These are phyloP conservation scores for Venturia nashicola DNA, from an alignment of 2,329 filamentous ascomycete genomes.

Conservation along the genomic window DNA sequence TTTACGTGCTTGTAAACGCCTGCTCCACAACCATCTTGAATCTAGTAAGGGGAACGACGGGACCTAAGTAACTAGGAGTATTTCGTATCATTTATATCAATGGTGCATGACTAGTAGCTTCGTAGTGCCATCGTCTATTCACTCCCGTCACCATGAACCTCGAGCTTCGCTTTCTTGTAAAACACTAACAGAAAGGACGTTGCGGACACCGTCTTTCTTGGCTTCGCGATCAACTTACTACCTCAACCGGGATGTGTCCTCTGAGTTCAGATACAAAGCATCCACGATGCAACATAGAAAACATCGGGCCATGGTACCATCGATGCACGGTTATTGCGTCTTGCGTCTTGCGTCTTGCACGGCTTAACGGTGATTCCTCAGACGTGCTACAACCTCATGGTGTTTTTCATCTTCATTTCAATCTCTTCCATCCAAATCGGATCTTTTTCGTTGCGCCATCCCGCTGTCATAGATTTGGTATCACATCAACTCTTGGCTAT, in stretches of 20 bases:
- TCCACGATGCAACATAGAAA: not conserved
- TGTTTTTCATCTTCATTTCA: not conserved
- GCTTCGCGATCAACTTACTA: no score
- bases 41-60: not conserved
- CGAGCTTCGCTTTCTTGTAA: not conserved
- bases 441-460: not conserved
- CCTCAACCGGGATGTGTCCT: not conserved
- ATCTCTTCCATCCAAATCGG: not conserved
- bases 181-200: no score
- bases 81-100: not conserved
- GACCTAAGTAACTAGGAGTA: not conserved
- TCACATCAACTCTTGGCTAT: not conserved
- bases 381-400: not conserved
- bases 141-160: no score
- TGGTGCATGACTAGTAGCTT: no score
- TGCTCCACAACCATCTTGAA: not conserved
- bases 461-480: not conserved
- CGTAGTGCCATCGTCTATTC: no score
- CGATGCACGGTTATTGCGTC: not conserved
- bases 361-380: not conserved
- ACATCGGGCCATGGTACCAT: not conserved
- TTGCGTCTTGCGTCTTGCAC: not conserved
- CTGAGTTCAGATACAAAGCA: not conserved
- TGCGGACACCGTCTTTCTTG: no score
- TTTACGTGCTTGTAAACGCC: not conserved